These are phyloP conservation scores for Emergomyces orientalis DNA, from an alignment of 2,329 filamentous ascomycete genomes.

Conservation along the genomic window DNA sequence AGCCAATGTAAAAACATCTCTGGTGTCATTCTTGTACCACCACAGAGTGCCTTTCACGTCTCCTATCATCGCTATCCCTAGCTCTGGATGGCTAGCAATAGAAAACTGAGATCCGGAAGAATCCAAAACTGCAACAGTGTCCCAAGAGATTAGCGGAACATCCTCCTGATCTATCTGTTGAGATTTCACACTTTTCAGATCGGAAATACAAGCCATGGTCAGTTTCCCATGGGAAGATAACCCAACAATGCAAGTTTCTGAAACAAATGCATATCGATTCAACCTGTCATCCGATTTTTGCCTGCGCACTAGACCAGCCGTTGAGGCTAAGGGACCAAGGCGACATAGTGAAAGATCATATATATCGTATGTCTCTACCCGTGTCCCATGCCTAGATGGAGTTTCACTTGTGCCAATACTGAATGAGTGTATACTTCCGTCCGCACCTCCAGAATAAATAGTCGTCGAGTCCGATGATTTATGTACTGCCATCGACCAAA, in stretches of 20 bases:
- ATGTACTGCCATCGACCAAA: conserved; percentile 61
- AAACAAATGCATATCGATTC: conserved; percentile 28
- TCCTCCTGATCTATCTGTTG: background rate
- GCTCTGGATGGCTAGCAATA: conserved; percentile 24
- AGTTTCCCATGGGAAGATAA: conserved; percentile 24
- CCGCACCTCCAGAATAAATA: conserved; percentile 72
- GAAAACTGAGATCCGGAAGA: conserved; percentile 25
- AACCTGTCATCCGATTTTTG: conserved; percentile 15
- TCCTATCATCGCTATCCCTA: conserved; percentile 29
- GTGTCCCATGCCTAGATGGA: background rate
- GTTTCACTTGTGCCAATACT: conserved; percentile 13
- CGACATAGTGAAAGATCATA: background rate
- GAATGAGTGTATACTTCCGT: conserved; percentile 50
- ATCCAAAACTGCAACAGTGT: conserved; percentile 22
- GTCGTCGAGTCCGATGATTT: conserved; percentile 12
- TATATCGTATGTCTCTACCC: conserved; percentile 1
- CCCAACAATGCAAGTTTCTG: conserved; percentile 27
- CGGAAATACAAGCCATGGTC: conserved; percentile 24
- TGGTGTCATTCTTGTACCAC: conserved; percentile 28
- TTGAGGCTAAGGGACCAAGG: background rate
- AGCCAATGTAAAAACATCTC: conserved; percentile 21
- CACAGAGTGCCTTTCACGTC: conserved; percentile 26
- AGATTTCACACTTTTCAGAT: background rate
- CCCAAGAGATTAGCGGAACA: conserved; percentile 19
- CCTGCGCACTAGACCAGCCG: conserved; percentile 3